Evolutionary conservation across 2,329 filamentous ascomycete species (phyloP), one percentile per base, ranked within the genome.

Genomic region (Trichophyton schoenleinii): DNA sequence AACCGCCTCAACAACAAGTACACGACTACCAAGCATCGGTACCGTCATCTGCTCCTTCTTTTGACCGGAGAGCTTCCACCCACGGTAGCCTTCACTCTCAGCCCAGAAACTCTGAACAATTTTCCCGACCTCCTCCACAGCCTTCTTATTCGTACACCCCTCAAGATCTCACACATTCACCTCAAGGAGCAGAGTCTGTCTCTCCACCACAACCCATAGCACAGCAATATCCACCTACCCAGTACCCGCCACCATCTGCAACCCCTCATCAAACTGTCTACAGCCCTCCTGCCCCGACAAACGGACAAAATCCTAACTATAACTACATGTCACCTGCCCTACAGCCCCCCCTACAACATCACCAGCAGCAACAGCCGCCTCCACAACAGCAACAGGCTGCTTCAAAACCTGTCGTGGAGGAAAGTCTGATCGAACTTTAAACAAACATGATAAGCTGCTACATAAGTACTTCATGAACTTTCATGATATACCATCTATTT

Each of bases 381-480:
- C 74, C 77, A 48, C 83, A 86, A 70, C 79, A 82, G 31, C 83
- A 82, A 59, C 83, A 82, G 59, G 70, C 81, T 53, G 70, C 72
- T 61, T 74, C 77, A 48, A 76, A 80, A 66, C 70, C 79, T 73
- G 70, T 87, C n/a, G 28, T 53, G 55, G 88, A 92, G 73, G 89
- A 92, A 73, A 87, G 85, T 62, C 74, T 94, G 68, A 94, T 94
- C 73, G 89, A 94, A 72, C 78, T 92, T 64, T 91, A 73, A 72
- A 9, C 31, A 15, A 25, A 8, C 8, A 22, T 8, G 18, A 48
- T 25, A 11, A 22, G 7, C 44, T 48, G 18, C 34, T 13, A 20
- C 11, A 20, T 22, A 13, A 48, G 18, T 22, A 48, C 9, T 13
- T 38, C 34, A 7, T 38, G 34, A 38, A 38, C 1, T 38, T 38